Evolutionary conservation across 306 rosid species (phyloP), one percentile per base, ranked within the genome.

Genomic region (Urtica urens): DNA sequence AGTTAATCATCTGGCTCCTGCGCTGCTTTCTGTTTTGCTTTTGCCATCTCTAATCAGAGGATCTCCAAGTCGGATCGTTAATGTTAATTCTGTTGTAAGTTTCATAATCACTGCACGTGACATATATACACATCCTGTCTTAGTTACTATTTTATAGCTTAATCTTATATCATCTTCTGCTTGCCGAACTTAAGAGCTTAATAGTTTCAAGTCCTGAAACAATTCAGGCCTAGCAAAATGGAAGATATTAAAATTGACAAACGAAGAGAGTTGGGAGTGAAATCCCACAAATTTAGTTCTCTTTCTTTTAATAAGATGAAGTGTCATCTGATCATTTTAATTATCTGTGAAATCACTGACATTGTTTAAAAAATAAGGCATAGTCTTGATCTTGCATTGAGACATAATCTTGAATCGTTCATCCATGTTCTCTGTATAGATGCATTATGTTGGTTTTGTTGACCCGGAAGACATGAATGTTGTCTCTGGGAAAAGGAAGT

Each of bases 1-100:
- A 85, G 99, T 92, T 61, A 92, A 92, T 67, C 99, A 92, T 71
- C 80, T 92, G 41, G 99, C 87, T 50, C 96, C 99, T 28, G 85
- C 96, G 40, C 64, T 92, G 81, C 94, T 92, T 60, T 82, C 95
- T 11, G 18, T 82, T 57, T 87, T 92, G 72, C 94, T 90, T 49
- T 73, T 90, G 81, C 99, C 95, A 64, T 85, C 99, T 59, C 99
- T 90, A 49, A 43, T 88, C 54, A 77, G 80, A 75, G 97, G 92
- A 35, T 81, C 95, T 69, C 92, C 97, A 25, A 81, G 97, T 78
- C 93, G 97, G 49, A 79, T 90, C 58, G 73, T 90, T 59, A 84
- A 90, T 54, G 55, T 90, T 78, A 90, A 90, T 56, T 81, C 95
- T 23, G 17, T 81, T 38, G 99, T 90, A 85, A 85, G 94, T 79